Percentiles rank a stretch among this genome's conserved stretches.
phyloP scores from a whole-genome alignment of 2,329 filamentous ascomycete genomes.

The Fusarium brachygibbosum region DNA sequence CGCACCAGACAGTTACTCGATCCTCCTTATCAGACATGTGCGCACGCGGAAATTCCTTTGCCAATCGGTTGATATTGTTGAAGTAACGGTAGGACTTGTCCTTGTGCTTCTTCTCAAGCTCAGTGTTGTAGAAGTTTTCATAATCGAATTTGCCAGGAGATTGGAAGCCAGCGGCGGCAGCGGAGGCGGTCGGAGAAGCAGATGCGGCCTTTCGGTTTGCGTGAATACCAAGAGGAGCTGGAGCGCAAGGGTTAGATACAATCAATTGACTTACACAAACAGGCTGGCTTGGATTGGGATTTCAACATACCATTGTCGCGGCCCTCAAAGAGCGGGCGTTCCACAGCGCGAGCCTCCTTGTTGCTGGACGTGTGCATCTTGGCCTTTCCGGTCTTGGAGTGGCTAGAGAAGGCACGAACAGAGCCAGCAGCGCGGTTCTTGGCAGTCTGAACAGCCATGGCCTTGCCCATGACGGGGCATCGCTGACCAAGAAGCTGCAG shows the following conservation, averaged over 20 bases:
- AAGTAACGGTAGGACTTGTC: slow-evolving; percentile 99
- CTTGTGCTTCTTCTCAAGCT: slow-evolving; percentile 98
- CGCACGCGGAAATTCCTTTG: slow-evolving; percentile 94
- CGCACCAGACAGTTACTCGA: slow-evolving; percentile 97
- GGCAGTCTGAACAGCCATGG: slow-evolving; percentile 85
- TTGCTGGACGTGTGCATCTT: slow-evolving; percentile 84
- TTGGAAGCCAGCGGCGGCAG: slow-evolving; percentile 48
- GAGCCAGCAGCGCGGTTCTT: slow-evolving; percentile 65
- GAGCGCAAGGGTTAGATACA: slow-evolving; percentile 18
- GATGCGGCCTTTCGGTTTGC: slow-evolving; percentile 44
- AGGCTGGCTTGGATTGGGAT: background rate
- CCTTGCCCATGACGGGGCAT: slow-evolving; percentile 99
- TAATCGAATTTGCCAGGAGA: slow-evolving; percentile 82
- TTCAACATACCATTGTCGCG: slow-evolving; percentile 64
- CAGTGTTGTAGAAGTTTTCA: slow-evolving; percentile 85
- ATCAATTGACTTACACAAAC: background rate
- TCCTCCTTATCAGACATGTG: slow-evolving; percentile 89
- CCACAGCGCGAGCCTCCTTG: slow-evolving; percentile 83
- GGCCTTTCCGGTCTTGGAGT: slow-evolving; percentile 71
- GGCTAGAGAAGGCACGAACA: slow-evolving; percentile 65
- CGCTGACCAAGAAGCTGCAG: slow-evolving; percentile 93
- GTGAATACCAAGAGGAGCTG: slow-evolving; percentile 45
- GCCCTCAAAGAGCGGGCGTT: slow-evolving; percentile 65
- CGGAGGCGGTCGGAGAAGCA: slow-evolving; percentile 41
- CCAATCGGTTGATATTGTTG: slow-evolving; percentile 99